phyloP scores from a whole-genome alignment of 345 rosid genomes.

The Gossypium anomalum region DNA sequence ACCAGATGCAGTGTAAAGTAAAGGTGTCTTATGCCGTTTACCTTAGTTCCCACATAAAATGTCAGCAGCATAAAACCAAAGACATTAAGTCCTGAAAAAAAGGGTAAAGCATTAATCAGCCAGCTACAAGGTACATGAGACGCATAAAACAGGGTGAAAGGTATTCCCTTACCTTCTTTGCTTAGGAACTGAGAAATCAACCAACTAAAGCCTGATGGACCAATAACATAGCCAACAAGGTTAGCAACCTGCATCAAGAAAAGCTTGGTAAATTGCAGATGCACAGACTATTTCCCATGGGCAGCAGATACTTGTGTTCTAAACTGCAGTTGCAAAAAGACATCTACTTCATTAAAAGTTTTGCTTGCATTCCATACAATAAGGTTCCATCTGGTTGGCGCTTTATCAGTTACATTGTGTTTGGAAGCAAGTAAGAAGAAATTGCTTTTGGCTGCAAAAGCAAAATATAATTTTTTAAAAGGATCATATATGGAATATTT shows the following conservation, averaged over 20 bases:
- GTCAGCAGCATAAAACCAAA: conserved; percentile 56
- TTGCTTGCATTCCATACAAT: background rate
- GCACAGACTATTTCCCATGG: background rate
- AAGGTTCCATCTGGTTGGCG: background rate
- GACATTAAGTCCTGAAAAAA: conserved; percentile 54
- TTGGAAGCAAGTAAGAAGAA: too few species aligned
- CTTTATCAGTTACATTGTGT: background rate
- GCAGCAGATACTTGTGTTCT: background rate
- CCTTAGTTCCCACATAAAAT: conserved; percentile 84
- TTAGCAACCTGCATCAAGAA: conserved; percentile 65
- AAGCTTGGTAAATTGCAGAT: background rate
- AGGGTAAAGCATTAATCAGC: background rate
- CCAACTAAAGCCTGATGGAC: conserved; percentile 80
- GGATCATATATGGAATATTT: background rate
- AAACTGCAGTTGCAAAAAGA: background rate
- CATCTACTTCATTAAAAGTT: background rate
- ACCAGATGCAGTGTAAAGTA: background rate
- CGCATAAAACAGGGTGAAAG: background rate
- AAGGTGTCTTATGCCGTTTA: conserved; percentile 15
- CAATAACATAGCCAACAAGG: conserved; percentile 88
- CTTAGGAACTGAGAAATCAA: conserved; percentile 55
- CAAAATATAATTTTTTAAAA: background rate
- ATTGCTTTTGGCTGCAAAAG: too few species aligned
- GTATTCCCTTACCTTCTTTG: conserved; percentile 48
- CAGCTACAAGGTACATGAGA: background rate